These are phyloP conservation scores for Catharanthus roseus DNA, from an alignment of 257 asterid species.

Conservation along the genomic window DNA sequence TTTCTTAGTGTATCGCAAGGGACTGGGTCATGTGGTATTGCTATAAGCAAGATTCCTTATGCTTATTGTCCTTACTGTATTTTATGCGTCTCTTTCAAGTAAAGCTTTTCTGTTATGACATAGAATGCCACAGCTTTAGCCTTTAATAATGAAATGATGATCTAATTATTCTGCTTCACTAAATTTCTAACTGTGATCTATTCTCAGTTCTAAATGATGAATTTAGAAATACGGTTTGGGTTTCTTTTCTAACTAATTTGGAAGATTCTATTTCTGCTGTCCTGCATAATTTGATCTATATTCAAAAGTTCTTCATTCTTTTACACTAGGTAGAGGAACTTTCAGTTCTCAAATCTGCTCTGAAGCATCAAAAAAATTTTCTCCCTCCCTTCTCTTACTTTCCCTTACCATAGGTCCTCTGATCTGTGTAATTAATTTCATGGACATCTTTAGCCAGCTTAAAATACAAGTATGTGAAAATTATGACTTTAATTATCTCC, in stretches of 20 bases:
- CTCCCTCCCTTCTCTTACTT: too few species aligned
- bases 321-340: background rate
- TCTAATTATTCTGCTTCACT: background rate
- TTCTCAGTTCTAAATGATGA: background rate
- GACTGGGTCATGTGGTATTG: background rate
- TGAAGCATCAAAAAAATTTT: background rate
- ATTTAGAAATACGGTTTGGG: background rate
- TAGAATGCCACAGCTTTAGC: background rate
- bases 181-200: background rate
- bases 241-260: background rate
- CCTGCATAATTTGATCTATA: background rate
- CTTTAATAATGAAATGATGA: background rate
- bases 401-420: background rate
- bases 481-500: background rate
- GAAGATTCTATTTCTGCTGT: background rate
- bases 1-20: background rate
- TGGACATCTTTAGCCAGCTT: background rate
- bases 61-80: background rate
- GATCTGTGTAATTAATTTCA: background rate
- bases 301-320: background rate
- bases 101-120: background rate
- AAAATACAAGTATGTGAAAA: background rate
- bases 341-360: background rate
- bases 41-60: background rate
- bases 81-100: constrained; percentile 6